These are phyloP conservation scores for Stephania japonica DNA, from an alignment of 164 flowering plant species.

Conservation along the genomic window DNA sequence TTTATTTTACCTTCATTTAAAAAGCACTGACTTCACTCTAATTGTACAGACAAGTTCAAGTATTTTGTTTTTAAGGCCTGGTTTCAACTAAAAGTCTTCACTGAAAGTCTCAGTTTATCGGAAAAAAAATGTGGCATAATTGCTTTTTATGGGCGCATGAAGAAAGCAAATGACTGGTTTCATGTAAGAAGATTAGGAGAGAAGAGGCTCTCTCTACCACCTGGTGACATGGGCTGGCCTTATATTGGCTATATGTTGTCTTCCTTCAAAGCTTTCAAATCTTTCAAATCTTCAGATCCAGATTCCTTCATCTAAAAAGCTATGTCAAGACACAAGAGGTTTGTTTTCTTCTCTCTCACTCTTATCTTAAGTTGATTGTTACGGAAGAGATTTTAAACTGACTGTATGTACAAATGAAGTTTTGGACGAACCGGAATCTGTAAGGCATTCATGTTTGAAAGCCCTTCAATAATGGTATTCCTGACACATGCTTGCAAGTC, in stretches of 20 bases:
- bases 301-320: slow-evolving; percentile 64
- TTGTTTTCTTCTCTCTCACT: slow-evolving; percentile 15
- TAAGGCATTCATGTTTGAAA: slow-evolving; percentile 85
- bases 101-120: neutral
- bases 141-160: slow-evolving; percentile 25
- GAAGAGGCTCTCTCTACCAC: slow-evolving; percentile 45
- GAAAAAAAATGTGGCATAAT: slow-evolving; percentile 22
- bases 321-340: slow-evolving; percentile 58
- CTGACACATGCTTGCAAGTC: slow-evolving; percentile 59
- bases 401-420: no score
- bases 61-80: neutral
- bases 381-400: no score
- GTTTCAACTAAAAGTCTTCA: no score
- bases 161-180: slow-evolving; percentile 42
- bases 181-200: slow-evolving; percentile 51
- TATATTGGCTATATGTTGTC: slow-evolving; percentile 78
- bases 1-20: neutral
- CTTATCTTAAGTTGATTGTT: no score
- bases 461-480: slow-evolving; percentile 62
- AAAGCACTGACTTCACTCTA: neutral
- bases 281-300: slow-evolving; percentile 73
- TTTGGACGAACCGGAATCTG: slow-evolving; percentile 59
- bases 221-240: slow-evolving; percentile 89
- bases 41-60: neutral
- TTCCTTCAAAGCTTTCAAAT: slow-evolving; percentile 60